Base-by-base conservation (phyloP, 169 alveolate genomes). In the Toxoplasma gondii region DNA sequence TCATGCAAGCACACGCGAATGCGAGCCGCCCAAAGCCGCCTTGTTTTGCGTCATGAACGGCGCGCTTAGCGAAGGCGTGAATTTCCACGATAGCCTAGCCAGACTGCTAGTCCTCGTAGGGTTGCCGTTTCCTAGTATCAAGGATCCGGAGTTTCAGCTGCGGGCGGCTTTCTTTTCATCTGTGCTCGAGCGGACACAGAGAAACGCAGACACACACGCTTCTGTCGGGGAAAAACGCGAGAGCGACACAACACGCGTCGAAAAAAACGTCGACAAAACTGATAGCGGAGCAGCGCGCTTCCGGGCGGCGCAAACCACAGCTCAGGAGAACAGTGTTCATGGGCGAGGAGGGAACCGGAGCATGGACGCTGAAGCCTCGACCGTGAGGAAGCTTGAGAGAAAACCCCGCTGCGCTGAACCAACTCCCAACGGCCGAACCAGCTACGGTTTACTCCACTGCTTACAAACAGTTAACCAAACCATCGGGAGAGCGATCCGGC, bases 401-500 rank as follows among this genome's bases (percentile, higher is more conserved):
- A 49, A 49, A 12, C 4, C 58, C 4, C 58, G 12, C 12, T 49
- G 4, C 58, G 58, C 58, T 49, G 58, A 49, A 49, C 58, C 4
- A 49, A 12, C 4, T 49, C 58, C 58, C 58, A 49, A 4, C 12
- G 4, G 27, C 19, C 24, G 39, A 7, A 22, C 84, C 84, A 44
- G 84, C 74, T 92, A 92, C 84, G 95, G 86, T 29, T 87, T 93
- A 53, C 69, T 93, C 88, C 95, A 93, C 98, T 97, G 99, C 94
- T 96, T 98, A 97, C 99, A 98, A 97, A 97, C 98, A 16, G 98
- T 99, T 41, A 99, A 99, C 94, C 99, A 99, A 96, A 97, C 99
- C 67, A 98, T 99, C 41, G 99, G 99, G 78, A 97, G 99, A 90
- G 99, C 99, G 29, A 98, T 99, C 88, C 97, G 99, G 58, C 99